Evolutionary conservation across 257 asterid genomes (phyloP).

Genomic region (Solanum virginianum): DNA sequence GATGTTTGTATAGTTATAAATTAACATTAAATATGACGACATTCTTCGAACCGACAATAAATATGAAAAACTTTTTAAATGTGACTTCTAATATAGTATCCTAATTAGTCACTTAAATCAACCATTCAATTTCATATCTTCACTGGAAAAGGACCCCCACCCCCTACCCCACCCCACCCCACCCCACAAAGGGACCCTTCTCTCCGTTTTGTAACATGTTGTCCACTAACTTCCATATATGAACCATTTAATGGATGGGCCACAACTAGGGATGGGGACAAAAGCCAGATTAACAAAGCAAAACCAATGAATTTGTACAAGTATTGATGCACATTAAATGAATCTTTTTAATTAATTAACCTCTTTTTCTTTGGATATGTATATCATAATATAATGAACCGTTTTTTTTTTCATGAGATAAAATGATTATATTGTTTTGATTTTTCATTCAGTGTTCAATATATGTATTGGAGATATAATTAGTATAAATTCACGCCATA

Average conservation of each 20-base stretch:
- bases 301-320: neutral
- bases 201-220: slow-evolving; percentile 59
- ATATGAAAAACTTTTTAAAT: neutral
- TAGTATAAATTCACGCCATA: neutral
- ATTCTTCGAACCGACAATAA: neutral
- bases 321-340: neutral
- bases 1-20: neutral
- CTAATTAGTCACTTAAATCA: neutral
- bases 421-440: neutral
- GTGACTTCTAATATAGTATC: neutral
- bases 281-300: neutral
- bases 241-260: slow-evolving; percentile 20
- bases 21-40: neutral
- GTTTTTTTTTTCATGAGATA: neutral
- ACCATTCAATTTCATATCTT: neutral
- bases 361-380: neutral
- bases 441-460: neutral
- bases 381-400: neutral
- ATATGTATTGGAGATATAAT: neutral
- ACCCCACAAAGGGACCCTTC: slow-evolving; percentile 30
- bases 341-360: neutral
- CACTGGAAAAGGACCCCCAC: neutral
- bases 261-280: neutral
- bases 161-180: neutral
- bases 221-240: slow-evolving; percentile 66